Base-by-base conservation (phyloP, 257 asterid species). In the Solanum raphanifolium region DNA sequence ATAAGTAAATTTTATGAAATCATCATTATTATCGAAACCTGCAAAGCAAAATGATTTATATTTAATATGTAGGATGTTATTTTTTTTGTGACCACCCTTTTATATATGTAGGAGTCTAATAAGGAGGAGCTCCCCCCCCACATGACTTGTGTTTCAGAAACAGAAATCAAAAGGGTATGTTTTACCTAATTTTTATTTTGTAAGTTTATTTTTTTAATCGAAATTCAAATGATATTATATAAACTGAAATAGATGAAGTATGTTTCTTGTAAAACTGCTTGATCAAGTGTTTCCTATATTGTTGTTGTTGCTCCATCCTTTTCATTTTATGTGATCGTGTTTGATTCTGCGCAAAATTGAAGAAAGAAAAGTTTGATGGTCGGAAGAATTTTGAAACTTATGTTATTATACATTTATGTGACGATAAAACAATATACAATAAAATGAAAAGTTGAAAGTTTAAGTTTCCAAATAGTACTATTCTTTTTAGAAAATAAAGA, bases 131-230 rank as follows among this genome's bases (percentile, higher is more conserved):
- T 83, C 20, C 88, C 87, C 0, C 43, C n/a, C 11, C 58, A 85
- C 7, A 89, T 89, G 90, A 87, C 52, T 21, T 8, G 87, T 32
- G 92, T 90, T 41, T 89, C 91, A 5, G 87, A 58, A 46, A 83
- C 78, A 41, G 90, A 90, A 68, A 89, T 89, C 41, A 81, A 18
- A 52, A 87, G 85, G 86, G 92, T 89, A 75, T 46, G 4, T 25
- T 6, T 29, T 68, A 68, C 1, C 11, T 68, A 68, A 2, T 29
- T 68, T 68, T 1, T 29, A 27, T 20, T 55, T 58, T 58, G 5
- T 7, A 69, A 69, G 12, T 7, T 29, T 13, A 69, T 9, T 72
- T 5, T 72, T 5, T 18, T 20, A 6, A 55, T 55, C 25, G 0
- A 72, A 32, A 34, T 18, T 32, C 2, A 4, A 16, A 72, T 9